These are phyloP conservation scores for Mortierella sp. DNA, from an alignment of 371 early-diverging fungal genomes.

Conservation along the genomic window DNA sequence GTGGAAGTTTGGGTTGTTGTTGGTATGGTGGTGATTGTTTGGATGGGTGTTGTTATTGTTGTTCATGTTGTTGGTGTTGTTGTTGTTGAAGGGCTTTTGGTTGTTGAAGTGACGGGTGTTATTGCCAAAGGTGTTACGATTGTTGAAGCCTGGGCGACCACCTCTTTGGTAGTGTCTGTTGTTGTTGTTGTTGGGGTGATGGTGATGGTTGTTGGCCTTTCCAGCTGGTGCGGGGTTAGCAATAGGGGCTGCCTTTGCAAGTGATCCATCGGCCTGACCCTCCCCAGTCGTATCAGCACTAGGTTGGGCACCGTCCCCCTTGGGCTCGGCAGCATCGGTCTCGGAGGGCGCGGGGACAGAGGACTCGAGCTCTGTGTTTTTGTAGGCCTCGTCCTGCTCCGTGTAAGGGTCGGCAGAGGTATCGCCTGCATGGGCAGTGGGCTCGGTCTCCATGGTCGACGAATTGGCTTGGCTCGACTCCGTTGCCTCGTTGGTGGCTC, in stretches of 20 bases:
- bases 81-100: constrained; percentile 20
- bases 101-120: constrained; percentile 29
- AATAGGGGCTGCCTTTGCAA: constrained; percentile 13
- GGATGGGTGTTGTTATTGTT: not conserved
- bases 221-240: constrained; percentile 1
- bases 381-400: constrained; percentile 26
- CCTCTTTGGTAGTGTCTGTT: constrained; percentile 27
- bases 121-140: constrained; percentile 14
- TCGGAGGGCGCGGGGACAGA: constrained; percentile 20
- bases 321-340: constrained; percentile 6
- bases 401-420: constrained; percentile 28
- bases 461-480: constrained; percentile 2
- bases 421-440: constrained; percentile 3
- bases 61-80: constrained; percentile 13
- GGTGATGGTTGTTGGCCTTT: not conserved
- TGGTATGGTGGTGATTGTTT: not conserved
- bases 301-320: not conserved
- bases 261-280: constrained; percentile 6
- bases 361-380: constrained; percentile 33
- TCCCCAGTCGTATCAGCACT: constrained; percentile 8
- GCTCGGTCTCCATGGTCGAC: constrained; percentile 28
- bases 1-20: constrained; percentile 9
- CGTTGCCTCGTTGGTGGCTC: not conserved
- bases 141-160: constrained; percentile 34
- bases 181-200: not conserved